These are phyloP conservation scores for Mycena epipterygia DNA, from an alignment of 768 basidiomycete species.

Conservation along the genomic window DNA sequence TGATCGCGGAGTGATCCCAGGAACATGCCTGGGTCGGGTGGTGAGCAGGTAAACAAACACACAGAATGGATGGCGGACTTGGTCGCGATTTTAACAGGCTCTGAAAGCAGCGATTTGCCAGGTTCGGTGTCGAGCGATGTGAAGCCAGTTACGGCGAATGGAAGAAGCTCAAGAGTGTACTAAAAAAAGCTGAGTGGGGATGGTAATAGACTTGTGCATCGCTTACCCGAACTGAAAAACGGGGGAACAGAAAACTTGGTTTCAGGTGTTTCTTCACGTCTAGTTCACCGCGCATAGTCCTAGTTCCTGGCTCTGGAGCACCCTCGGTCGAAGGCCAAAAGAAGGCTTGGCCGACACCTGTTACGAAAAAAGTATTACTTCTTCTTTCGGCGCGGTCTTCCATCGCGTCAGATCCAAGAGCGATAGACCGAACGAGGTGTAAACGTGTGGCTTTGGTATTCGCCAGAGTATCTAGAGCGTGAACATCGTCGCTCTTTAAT, in stretches of 20 bases:
- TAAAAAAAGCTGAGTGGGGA: constrained; percentile 35
- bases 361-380: constrained; percentile 62
- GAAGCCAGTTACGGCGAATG: constrained; percentile 61
- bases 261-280: constrained; percentile 59
- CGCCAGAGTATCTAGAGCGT: constrained; percentile 65
- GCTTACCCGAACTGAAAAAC: constrained; percentile 63
- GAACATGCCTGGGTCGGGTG: constrained; percentile 45
- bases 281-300: constrained; percentile 64
- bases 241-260: constrained; percentile 54
- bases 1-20: constrained; percentile 56
- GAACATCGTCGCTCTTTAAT: constrained; percentile 57
- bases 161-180: constrained; percentile 61
- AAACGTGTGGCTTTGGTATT: constrained; percentile 56
- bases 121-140: constrained; percentile 33
- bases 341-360: constrained; percentile 56
- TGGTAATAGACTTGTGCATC: not conserved
- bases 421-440: constrained; percentile 60
- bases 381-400: constrained; percentile 52
- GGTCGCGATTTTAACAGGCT: constrained; percentile 55
- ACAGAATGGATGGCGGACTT: constrained; percentile 12
- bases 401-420: constrained; percentile 63
- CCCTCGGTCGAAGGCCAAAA: constrained; percentile 63
- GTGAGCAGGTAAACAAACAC: not conserved
- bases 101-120: constrained; percentile 47
- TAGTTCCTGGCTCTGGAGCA: constrained; percentile 44